These are phyloP conservation scores for Crithidia fasciculata DNA, from an alignment of 208 protist genomes.

Conservation along the genomic window DNA sequence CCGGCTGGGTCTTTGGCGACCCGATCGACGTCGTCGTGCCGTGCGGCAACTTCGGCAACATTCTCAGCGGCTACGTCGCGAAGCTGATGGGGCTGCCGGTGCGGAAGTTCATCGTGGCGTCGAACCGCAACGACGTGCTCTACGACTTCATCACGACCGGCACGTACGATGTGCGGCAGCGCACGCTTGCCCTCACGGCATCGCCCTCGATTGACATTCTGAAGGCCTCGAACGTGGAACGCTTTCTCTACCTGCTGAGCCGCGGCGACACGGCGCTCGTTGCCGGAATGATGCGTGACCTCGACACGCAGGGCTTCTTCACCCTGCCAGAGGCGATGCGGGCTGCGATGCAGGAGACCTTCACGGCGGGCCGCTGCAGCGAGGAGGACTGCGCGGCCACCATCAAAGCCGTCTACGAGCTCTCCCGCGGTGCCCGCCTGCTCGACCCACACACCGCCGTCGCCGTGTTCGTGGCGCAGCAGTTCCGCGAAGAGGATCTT, in stretches of 20 bases:
- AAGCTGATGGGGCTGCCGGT: conserved; percentile 92
- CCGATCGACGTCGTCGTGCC: conserved; percentile 91
- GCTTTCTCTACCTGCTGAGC: conserved; percentile 92
- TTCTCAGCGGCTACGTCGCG: conserved; percentile 94
- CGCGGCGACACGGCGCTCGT: conserved; percentile 78
- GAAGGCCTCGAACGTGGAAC: conserved; percentile 96
- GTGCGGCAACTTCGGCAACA: conserved; percentile 98
- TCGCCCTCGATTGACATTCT: conserved; percentile 94
- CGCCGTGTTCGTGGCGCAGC: conserved; percentile 68
- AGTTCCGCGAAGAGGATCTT: conserved; percentile 53
- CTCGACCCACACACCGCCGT: conserved; percentile 91
- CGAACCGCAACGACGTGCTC: conserved; percentile 96
- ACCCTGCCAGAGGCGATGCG: conserved; percentile 51
- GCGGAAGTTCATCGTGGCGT: conserved; percentile 91
- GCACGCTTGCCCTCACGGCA: conserved; percentile 54
- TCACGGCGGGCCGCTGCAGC: conserved; percentile 71
- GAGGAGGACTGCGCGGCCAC: conserved; percentile 80
- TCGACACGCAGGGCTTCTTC: conserved; percentile 72
- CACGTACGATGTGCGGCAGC: conserved; percentile 76
- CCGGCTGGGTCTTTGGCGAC: conserved; percentile 57
- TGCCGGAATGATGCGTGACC: conserved; percentile 55
- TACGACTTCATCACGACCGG: conserved; percentile 92
- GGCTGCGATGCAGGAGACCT: conserved; percentile 54
- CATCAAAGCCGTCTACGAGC: conserved; percentile 71
- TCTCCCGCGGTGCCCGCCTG: conserved; percentile 53